Evolutionary conservation across 129 eudicot genomes (phyloP), one percentile per base, ranked within the genome.

Genomic region (Calendula officinalis): DNA sequence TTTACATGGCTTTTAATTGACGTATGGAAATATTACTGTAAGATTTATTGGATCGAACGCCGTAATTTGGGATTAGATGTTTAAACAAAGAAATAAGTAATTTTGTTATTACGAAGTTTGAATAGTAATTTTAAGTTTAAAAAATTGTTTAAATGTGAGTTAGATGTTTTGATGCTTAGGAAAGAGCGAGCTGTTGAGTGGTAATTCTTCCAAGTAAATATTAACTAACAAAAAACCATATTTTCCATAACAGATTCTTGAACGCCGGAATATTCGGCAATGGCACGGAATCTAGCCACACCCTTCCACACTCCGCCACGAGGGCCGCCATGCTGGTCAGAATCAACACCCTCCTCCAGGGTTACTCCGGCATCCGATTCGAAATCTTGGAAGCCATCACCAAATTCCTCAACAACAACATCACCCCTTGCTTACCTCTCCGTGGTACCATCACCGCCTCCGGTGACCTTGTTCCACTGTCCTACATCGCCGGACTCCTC

Each of bases 221-320:
- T n/a, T n/a, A n/a, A n/a, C n/a, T n/a, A 22, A 22, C 30, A 22
- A 22, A 22, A 22, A 22, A 22, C 30, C 30, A 22, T 22, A 22
- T 22, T 22, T 22, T 22, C 12, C 4, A 5, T 45, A 1, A 8
- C 85, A 89, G 96, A 61, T 82, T 89, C 43, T 61, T 89, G 75
- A 89, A 89, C 68, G 90, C 94, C 60, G 96, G 96, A 78, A 83
- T 89, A 11, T 89, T 89, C 67, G 96, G 96, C 0, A 71, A 77
- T 54, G 96, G 96, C 3, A 76, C 83, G 42, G 96, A 89, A 49
- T 48, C 87, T 14, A 53, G 49, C 74, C 90, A 84, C 78, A 83
- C 83, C 0, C 68, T 87, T 36, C 90, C 90, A 4, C 85, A 70
- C 38, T 76, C 90, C 0, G 88, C 91, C 16, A 84, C 95, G 45